Percentiles rank a stretch among this genome's conserved stretches.
These are phyloP conservation scores for Psidium friedrichsthalianum DNA, from an alignment of 345 rosid species.

Conservation along the genomic window DNA sequence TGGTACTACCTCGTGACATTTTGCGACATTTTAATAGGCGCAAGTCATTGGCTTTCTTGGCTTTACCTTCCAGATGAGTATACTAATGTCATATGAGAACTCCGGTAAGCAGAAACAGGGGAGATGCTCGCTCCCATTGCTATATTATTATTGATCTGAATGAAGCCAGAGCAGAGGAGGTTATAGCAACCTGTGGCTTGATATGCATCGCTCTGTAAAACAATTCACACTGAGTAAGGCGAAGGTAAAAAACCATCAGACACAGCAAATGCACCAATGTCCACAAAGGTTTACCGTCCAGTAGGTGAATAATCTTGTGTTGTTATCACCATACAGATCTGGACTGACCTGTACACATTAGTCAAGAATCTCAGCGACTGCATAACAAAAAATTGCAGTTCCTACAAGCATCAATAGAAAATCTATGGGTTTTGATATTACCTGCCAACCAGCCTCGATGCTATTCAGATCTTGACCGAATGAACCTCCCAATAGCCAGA, in stretches of 20 bases:
- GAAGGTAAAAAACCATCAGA: not conserved
- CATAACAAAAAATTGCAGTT: not conserved
- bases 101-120: conserved; percentile 76
- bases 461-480: conserved; percentile 98
- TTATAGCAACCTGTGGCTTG: conserved; percentile 99
- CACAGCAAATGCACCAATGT: not conserved
- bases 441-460: conserved; percentile 99
- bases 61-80: conserved; percentile 92
- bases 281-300: conserved; percentile 72
- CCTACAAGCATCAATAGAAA: not conserved
- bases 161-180: conserved; percentile 90
- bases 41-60: not conserved
- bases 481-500: conserved; percentile 95
- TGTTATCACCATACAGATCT: conserved; percentile 98
- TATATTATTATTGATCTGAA: conserved; percentile 84
- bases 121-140: conserved; percentile 99
- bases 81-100: conserved; percentile 94
- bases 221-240: not conserved
- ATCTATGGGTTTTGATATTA: conserved; percentile 5
- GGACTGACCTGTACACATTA: conserved; percentile 69
- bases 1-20: not conserved
- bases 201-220: conserved; percentile 87
- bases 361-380: not conserved
- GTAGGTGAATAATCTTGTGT: conserved; percentile 96
- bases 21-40: not conserved